Evolutionary conservation across 164 flowering plant genomes (phyloP).

Genomic region (Chloranthus sessilifolius): DNA sequence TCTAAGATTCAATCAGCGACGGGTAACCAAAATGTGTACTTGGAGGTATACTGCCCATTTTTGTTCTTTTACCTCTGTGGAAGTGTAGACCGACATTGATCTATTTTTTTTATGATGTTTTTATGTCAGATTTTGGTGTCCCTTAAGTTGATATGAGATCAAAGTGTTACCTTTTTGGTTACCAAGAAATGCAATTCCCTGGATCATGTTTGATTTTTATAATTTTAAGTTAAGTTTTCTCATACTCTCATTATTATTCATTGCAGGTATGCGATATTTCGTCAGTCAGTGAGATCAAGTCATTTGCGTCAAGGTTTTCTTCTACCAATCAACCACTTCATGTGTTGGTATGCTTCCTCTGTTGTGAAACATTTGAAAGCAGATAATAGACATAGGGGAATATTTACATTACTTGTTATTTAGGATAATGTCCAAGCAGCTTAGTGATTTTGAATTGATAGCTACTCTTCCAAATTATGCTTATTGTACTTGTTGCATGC

Average conservation of each 20-base stretch:
- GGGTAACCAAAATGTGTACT: constrained; percentile 70
- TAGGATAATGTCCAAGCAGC: too few relatives aligned
- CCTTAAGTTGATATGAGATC: too few relatives aligned
- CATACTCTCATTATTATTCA: too few relatives aligned
- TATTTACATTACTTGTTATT: too few relatives aligned
- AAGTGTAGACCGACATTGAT: too few relatives aligned
- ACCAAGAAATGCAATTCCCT: too few relatives aligned
- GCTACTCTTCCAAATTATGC: too few relatives aligned
- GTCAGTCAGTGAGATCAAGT: constrained; percentile 71
- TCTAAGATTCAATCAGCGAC: constrained; percentile 65
- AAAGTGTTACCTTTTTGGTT: too few relatives aligned
- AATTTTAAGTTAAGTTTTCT: too few relatives aligned
- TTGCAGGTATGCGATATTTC: constrained; percentile 92
- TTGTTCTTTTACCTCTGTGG: neutral
- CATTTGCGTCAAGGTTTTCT: constrained; percentile 64
- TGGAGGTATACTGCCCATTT: constrained; percentile 56
- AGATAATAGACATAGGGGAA: neutral
- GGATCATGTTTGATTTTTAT: too few relatives aligned
- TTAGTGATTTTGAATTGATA: too few relatives aligned
- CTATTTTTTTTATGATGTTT: neutral
- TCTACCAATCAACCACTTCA: constrained; percentile 68
- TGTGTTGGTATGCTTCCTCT: constrained; percentile 53
- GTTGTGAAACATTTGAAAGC: neutral
- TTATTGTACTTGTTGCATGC: too few relatives aligned
- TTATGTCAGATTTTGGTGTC: neutral